Conservation (phyloP, 2,329 filamentous ascomycete genomes). For the Trichoderma sp. region DNA sequence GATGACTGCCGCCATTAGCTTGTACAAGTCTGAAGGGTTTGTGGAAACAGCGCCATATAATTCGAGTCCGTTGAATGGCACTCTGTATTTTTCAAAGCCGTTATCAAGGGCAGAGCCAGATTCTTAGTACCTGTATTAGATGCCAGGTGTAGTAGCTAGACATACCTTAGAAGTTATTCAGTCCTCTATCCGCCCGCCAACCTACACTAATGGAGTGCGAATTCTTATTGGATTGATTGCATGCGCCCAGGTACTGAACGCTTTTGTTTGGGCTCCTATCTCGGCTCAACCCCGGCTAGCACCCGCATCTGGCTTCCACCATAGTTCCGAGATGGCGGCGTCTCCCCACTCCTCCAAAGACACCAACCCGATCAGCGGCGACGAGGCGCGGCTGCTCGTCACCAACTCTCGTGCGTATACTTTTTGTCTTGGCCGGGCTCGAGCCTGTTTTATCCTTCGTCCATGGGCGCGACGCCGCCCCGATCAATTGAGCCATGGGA, state of each 20-base stretch:
- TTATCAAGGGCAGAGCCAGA: neutral
- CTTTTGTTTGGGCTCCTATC: neutral
- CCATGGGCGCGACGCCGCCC: conserved; percentile 45
- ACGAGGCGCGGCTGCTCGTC: neutral
- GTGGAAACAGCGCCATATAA: conserved; percentile 24
- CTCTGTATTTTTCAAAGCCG: conserved; percentile 24
- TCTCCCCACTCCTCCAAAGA: conserved; percentile 6
- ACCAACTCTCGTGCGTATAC: conserved; percentile 24
- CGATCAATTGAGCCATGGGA: conserved; percentile 49
- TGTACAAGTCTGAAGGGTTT: conserved; percentile 31
- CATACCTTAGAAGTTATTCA: neutral
- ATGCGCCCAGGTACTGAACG: neutral
- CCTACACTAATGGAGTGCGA: neutral
- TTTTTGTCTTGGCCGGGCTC: conserved; percentile 24
- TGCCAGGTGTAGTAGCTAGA: neutral
- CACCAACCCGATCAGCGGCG: conserved; percentile 11
- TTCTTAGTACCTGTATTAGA: neutral
- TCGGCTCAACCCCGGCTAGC: neutral
- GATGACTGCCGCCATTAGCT: conserved; percentile 27
- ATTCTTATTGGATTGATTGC: neutral
- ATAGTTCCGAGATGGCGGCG: conserved; percentile 10
- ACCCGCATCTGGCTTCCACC: neutral
- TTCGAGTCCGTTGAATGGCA: conserved; percentile 25
- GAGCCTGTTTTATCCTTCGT: conserved; percentile 25
- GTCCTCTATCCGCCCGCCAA: neutral